Conservation (phyloP, 2,329 filamentous ascomycete species). For the Phaeomoniella chlamydospora region DNA sequence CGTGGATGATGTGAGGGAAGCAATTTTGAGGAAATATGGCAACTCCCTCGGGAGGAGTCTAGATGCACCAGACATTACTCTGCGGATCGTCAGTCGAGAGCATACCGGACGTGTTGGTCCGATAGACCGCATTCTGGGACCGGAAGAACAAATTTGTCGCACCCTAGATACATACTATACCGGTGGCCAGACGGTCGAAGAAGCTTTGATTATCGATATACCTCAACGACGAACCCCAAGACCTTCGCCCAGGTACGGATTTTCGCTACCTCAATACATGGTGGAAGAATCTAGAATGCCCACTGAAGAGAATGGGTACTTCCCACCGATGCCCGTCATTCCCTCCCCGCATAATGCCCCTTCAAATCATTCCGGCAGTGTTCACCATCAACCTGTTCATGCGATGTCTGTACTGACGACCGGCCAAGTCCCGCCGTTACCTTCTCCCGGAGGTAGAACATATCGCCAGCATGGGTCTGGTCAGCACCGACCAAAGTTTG, state of each 20-base stretch:
- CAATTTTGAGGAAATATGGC: slow-evolving; percentile 82
- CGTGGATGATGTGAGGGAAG: slow-evolving; percentile 86
- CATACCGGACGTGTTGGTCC: slow-evolving; percentile 25
- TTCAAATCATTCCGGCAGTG: slow-evolving; percentile 24
- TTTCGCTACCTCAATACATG: slow-evolving; percentile 38
- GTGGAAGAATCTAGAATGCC: slow-evolving; percentile 10
- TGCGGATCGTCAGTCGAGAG: slow-evolving; percentile 64
- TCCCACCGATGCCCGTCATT: slow-evolving; percentile 52
- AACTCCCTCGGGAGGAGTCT: slow-evolving; percentile 83
- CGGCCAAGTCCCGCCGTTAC: slow-evolving; percentile 64
- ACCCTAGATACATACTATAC: slow-evolving; percentile 74
- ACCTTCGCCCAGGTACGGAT: slow-evolving; percentile 52
- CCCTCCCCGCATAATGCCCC: slow-evolving; percentile 24
- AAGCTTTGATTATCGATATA: slow-evolving; percentile 83
- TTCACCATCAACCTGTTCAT: slow-evolving; percentile 31
- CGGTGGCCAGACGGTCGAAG: slow-evolving; percentile 72
- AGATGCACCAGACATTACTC: slow-evolving; percentile 75
- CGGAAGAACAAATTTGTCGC: slow-evolving; percentile 69
- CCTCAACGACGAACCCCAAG: slow-evolving; percentile 63
- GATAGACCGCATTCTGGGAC: slow-evolving; percentile 57
- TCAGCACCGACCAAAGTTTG: slow-evolving; percentile 41
- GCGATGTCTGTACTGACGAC: slow-evolving; percentile 71
- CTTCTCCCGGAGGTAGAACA: slow-evolving; percentile 61
- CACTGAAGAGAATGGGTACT: slow-evolving; percentile 63
- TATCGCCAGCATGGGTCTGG: slow-evolving; percentile 38